Evolutionary conservation across 441 rosid species (phyloP).

Genomic region (Populus hybrid): DNA sequence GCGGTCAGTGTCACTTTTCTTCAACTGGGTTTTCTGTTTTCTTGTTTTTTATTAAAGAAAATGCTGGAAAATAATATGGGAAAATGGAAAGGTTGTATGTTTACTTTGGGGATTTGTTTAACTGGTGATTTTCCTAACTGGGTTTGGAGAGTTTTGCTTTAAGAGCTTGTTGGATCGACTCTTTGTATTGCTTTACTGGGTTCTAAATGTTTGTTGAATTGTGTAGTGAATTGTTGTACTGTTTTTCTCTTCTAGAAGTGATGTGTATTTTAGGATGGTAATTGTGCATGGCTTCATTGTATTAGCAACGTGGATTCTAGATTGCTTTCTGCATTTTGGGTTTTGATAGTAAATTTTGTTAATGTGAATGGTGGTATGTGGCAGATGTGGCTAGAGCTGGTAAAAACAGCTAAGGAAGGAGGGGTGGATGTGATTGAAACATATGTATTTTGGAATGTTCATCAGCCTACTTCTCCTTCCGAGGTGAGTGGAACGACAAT

Average conservation of each 20-base stretch:
- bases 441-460: conserved; percentile 95
- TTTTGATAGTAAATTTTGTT: neutral
- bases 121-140: neutral
- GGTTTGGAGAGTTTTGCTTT: neutral
- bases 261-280: neutral
- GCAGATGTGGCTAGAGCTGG: conserved; percentile 94
- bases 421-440: conserved; percentile 81
- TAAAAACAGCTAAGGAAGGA: conserved; percentile 86
- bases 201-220: neutral
- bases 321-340: neutral
- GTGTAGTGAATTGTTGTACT: neutral
- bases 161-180: neutral
- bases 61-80: neutral
- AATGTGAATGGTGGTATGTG: conserved; percentile 12
- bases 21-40: neutral
- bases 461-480: conserved; percentile 63
- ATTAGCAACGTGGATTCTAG: neutral
- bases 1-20: conserved; percentile 42
- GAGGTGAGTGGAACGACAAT: conserved; percentile 36
- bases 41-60: neutral
- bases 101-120: neutral
- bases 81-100: neutral
- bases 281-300: neutral
- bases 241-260: neutral
- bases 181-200: neutral